phyloP scores from a whole-genome alignment of 1,284 basidiomycete genomes.

The Meripilus lineatus region DNA sequence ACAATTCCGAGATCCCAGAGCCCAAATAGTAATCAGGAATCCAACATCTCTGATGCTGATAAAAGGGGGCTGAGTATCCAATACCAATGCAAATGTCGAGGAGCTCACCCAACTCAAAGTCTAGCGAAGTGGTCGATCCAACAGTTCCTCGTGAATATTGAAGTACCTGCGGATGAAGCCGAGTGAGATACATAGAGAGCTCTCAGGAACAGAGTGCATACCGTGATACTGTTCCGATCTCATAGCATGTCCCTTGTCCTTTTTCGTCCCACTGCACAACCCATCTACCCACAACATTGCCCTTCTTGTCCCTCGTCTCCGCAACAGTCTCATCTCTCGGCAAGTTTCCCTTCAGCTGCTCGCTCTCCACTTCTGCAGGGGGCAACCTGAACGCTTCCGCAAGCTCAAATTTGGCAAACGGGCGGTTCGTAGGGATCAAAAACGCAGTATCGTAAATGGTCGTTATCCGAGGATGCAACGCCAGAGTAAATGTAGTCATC shows the following conservation, averaged over 20 bases:
- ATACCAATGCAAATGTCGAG: no score
- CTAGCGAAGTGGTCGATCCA: constrained; percentile 25
- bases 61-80: no score
- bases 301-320: constrained; percentile 63
- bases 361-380: constrained; percentile 32
- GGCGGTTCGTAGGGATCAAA: constrained; percentile 61
- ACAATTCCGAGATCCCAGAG: no score
- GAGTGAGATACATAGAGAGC: not conserved
- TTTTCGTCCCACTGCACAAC: constrained; percentile 67
- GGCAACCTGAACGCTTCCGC: constrained; percentile 49
- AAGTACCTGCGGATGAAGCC: constrained; percentile 54
- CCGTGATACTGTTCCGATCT: constrained; percentile 59
- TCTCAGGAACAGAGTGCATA: constrained; percentile 30
- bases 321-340: constrained; percentile 72
- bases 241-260: constrained; percentile 55
- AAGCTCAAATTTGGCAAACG: constrained; percentile 81
- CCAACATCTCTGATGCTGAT: no score
- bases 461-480: constrained; percentile 54
- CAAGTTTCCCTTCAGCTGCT: constrained; percentile 25
- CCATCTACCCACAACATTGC: constrained; percentile 70
- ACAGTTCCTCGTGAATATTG: constrained; percentile 79
- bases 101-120: no score
- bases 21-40: no score
- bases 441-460: constrained; percentile 74
- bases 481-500: constrained; percentile 64